phyloP scores from a whole-genome alignment of 768 basidiomycete genomes.

The Lactifluus echinatus region DNA sequence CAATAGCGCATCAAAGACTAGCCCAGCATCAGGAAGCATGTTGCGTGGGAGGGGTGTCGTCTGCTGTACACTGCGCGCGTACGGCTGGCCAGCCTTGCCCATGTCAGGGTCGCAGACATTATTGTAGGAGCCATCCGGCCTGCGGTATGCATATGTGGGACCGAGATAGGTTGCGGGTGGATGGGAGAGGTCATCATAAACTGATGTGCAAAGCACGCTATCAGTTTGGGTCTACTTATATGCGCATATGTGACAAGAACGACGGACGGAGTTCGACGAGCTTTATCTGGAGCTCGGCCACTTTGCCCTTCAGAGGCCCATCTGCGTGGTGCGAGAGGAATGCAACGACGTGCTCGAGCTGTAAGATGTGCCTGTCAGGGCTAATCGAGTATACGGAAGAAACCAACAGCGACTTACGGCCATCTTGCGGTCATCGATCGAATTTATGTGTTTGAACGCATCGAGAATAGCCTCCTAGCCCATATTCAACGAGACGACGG shows the following conservation, averaged over 20 bases:
- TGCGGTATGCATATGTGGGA: conserved; percentile 52
- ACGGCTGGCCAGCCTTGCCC: conserved; percentile 72
- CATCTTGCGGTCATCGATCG: conserved; percentile 71
- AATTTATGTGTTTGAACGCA: conserved; percentile 45
- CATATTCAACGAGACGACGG: not conserved
- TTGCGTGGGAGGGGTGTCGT: conserved; percentile 52
- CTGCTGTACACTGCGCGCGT: conserved; percentile 78
- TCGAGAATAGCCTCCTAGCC: conserved; percentile 54
- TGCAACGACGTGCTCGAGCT: conserved; percentile 67
- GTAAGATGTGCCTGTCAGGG: not conserved
- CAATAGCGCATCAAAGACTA: conserved; percentile 74
- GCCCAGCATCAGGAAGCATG: conserved; percentile 68
- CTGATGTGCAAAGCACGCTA: conserved; percentile 29
- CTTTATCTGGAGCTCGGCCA: conserved; percentile 32
- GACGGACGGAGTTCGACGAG: conserved; percentile 44
- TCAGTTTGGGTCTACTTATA: not conserved
- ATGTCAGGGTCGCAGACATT: conserved; percentile 60
- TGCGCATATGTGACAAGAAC: not conserved
- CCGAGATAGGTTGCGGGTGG: conserved; percentile 67
- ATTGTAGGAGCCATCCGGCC: conserved; percentile 72
- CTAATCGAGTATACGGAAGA: not conserved
- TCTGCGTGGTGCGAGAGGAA: conserved; percentile 45
- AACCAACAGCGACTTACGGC: conserved; percentile 40
- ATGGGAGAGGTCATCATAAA: conserved; percentile 77
- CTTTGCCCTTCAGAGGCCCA: conserved; percentile 33